Evolutionary conservation across 75 land plant genomes (phyloP).

Genomic region (Cunninghamia lanceolata): DNA sequence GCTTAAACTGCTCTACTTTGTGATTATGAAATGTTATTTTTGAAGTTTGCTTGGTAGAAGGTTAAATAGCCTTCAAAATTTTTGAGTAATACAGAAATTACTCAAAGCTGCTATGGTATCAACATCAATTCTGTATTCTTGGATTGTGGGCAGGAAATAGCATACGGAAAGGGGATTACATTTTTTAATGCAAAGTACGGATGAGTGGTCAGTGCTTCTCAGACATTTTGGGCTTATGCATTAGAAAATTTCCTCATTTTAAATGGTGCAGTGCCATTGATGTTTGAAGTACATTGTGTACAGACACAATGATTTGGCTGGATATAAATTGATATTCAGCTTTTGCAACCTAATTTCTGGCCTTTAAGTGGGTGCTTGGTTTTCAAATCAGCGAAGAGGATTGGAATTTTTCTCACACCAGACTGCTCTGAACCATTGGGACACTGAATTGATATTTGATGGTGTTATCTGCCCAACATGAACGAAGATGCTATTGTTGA

Average conservation of each 20-base stretch:
- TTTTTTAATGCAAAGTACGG: not conserved
- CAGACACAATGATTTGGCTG: not conserved
- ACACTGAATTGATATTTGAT: not conserved
- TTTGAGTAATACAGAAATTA: not conserved
- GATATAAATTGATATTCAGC: not conserved
- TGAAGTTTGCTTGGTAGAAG: not conserved
- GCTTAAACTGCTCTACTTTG: not conserved
- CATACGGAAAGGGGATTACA: not conserved
- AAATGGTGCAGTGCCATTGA: not conserved
- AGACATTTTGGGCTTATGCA: not conserved
- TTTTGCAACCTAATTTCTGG: not conserved
- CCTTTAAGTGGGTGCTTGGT: not conserved
- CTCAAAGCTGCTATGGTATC: not conserved
- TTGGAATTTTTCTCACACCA: not conserved
- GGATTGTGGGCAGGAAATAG: not conserved
- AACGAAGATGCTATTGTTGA: not conserved
- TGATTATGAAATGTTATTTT: not conserved
- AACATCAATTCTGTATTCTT: not conserved
- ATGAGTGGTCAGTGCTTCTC: not conserved
- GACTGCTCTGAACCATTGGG: not conserved
- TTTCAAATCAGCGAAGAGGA: not conserved
- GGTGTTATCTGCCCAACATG: not conserved
- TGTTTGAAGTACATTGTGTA: not conserved
- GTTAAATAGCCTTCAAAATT: not conserved
- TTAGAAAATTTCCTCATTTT: not conserved